phyloP scores from a whole-genome alignment of 169 alveolate genomes.

The Neospora caninum region DNA sequence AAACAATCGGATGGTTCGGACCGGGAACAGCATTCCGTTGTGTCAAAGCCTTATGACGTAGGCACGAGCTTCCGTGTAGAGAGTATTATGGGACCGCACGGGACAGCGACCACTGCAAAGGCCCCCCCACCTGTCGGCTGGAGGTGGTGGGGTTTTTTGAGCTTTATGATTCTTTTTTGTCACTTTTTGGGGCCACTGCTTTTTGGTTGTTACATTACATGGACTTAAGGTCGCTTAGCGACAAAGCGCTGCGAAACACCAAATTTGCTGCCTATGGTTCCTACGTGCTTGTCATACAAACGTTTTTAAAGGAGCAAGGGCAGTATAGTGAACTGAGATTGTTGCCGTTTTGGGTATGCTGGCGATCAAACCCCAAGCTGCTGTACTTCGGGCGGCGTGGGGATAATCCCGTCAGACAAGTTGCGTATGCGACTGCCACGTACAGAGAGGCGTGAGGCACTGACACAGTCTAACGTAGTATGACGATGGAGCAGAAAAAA shows the following conservation, averaged over 20 bases:
- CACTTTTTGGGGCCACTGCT: slow-evolving; percentile 24
- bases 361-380: too few relatives aligned
- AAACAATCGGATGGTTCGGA: neutral
- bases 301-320: too few relatives aligned
- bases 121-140: slow-evolving; percentile 1
- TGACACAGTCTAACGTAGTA: too few relatives aligned
- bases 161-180: neutral
- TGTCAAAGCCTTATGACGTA: neutral
- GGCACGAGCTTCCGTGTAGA: neutral
- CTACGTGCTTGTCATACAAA: too few relatives aligned
- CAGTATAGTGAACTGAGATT: too few relatives aligned
- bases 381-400: too few relatives aligned
- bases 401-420: too few relatives aligned
- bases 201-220: slow-evolving; percentile 16
- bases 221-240: neutral
- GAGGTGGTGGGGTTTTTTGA: neutral
- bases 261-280: neutral
- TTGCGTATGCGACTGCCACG: too few relatives aligned
- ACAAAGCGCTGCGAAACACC: neutral
- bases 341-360: too few relatives aligned
- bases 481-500: too few relatives aligned
- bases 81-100: neutral
- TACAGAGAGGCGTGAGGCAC: too few relatives aligned
- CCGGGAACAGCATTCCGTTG: neutral
- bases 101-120: neutral